A percentile compares a stretch with the other conserved stretches of the same genome.
Evolutionary conservation across 1,139 yeast species (phyloP).

Genomic region (Nakaseomyces kungkrabaensis): DNA sequence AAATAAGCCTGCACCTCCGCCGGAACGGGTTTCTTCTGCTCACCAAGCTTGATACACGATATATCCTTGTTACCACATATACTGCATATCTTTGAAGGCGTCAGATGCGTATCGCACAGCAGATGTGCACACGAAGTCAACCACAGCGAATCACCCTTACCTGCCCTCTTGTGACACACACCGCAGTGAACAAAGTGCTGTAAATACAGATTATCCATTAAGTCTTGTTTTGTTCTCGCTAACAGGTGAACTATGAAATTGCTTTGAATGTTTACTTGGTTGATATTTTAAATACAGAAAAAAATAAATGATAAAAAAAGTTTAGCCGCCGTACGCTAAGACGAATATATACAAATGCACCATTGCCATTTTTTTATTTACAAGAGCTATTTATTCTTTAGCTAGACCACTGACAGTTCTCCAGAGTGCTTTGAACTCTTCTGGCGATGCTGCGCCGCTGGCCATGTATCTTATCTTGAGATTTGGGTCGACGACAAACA

Average conservation of each 20-base stretch:
- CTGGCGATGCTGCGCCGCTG: constrained; percentile 56
- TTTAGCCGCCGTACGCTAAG: too few species aligned
- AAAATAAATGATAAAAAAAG: too few species aligned
- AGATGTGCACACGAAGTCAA: constrained; percentile 25
- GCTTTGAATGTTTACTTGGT: too few species aligned
- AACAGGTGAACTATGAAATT: too few species aligned
- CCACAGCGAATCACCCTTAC: constrained; percentile 13
- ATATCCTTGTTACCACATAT: constrained; percentile 15
- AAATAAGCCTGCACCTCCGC: constrained; percentile 18
- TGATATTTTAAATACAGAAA: too few species aligned
- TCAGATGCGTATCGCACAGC: constrained; percentile 16
- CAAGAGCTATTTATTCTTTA: neutral
- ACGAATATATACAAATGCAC: neutral
- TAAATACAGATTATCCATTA: constrained; percentile 6
- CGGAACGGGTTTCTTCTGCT: constrained; percentile 11
- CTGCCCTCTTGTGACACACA: constrained; percentile 16
- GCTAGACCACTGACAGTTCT: constrained; percentile 6
- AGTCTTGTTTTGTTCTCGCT: too few species aligned
- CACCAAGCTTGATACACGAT: constrained; percentile 12
- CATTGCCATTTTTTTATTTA: neutral
- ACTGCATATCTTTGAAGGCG: constrained; percentile 11
- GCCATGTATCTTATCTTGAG: constrained; percentile 87
- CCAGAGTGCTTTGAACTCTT: constrained; percentile 10
- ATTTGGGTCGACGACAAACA: constrained; percentile 63
- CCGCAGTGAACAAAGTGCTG: constrained; percentile 20